phyloP scores from a whole-genome alignment of 169 alveolate species.

The Babesia sp. region DNA sequence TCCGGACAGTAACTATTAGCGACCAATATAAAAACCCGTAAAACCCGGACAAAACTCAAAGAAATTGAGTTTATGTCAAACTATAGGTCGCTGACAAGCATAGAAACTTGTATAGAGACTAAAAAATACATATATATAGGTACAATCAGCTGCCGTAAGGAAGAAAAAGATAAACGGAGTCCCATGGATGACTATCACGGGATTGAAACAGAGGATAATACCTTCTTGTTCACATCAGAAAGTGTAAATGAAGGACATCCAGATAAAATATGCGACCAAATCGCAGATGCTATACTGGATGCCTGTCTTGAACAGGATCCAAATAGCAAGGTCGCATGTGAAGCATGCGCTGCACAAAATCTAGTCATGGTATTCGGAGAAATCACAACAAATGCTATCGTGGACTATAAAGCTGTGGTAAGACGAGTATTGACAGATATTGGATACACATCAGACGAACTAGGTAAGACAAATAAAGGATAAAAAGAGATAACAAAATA shows the following conservation, averaged over 20 bases:
- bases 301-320: constrained; percentile 95
- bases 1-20: too few species aligned
- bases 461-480: constrained; percentile 77
- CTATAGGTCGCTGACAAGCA: too few species aligned
- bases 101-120: too few species aligned
- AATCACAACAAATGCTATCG: constrained; percentile 90
- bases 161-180: background rate
- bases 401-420: constrained; percentile 91
- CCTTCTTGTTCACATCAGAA: constrained; percentile 96
- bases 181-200: constrained; percentile 5
- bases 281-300: constrained; percentile 98
- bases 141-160: too few species aligned
- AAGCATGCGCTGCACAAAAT: constrained; percentile 93
- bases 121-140: too few species aligned
- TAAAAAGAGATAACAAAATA: constrained; percentile 40
- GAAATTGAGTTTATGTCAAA: too few species aligned
- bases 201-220: constrained; percentile 55
- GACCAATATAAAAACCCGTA: too few species aligned
- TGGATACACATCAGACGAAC: constrained; percentile 87
- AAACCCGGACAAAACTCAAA: too few species aligned
- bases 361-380: constrained; percentile 97
- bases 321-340: constrained; percentile 92
- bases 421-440: constrained; percentile 91
- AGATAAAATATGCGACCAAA: constrained; percentile 98
- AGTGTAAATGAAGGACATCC: constrained; percentile 99